Percentiles rank a stretch among this genome's conserved stretches.
phyloP scores from a whole-genome alignment of 345 rosid genomes.

The Orychophragmus violaceus region DNA sequence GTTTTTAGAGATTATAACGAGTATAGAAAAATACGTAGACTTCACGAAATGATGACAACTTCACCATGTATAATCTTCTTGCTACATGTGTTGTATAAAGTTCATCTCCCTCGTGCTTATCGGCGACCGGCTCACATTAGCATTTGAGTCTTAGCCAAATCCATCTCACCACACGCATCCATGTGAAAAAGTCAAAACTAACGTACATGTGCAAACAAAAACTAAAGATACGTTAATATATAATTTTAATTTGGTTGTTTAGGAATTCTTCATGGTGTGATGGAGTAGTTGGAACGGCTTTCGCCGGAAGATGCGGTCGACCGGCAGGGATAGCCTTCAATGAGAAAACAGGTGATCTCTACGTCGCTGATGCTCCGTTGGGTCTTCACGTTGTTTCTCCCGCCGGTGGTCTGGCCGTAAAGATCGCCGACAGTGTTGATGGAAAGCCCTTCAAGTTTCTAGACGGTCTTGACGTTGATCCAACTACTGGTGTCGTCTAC shows the following conservation, averaged over 20 bases:
- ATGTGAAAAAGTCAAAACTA: not conserved
- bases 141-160: not conserved
- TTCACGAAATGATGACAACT: not conserved
- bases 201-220: not conserved
- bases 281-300: conserved; percentile 27
- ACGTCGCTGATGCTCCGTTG: conserved; percentile 42
- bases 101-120: not conserved
- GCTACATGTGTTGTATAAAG: not conserved
- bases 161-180: not conserved
- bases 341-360: conserved; percentile 31
- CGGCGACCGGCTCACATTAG: not conserved
- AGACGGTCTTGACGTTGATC: conserved; percentile 40
- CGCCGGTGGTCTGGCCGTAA: conserved; percentile 36
- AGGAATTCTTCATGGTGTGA: conserved; percentile 32
- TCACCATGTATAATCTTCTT: not conserved
- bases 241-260: not conserved
- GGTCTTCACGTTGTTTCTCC: conserved; percentile 36
- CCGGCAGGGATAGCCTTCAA: conserved; percentile 40
- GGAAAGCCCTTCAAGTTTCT: conserved; percentile 31
- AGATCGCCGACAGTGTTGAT: conserved; percentile 29
- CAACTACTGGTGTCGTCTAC: conserved; percentile 30
- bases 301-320: conserved; percentile 34
- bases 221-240: not conserved
- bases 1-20: not conserved
- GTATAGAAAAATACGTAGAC: not conserved